A percentile compares a stretch with the other conserved stretches of the same genome.
Conservation (phyloP, 2,329 filamentous ascomycete genomes). For the Alternaria ethzedia region DNA sequence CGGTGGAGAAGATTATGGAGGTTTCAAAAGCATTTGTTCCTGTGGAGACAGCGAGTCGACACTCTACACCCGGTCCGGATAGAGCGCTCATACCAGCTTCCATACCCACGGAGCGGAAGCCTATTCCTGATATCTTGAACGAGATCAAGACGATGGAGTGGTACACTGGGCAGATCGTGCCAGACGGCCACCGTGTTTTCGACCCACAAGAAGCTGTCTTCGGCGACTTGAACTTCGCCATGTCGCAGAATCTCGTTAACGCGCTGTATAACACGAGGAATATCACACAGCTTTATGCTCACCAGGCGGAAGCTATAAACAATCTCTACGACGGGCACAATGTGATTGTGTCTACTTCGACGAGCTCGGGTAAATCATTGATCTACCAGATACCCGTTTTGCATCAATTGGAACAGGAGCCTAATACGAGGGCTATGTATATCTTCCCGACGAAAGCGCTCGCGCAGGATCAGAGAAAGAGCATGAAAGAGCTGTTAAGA, state of each 20-base stretch:
- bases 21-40: constrained; percentile 70
- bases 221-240: constrained; percentile 81
- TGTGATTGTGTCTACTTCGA: constrained; percentile 93
- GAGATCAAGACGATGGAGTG: constrained; percentile 83
- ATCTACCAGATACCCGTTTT: constrained; percentile 96
- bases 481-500: constrained; percentile 80
- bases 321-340: constrained; percentile 79
- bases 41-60: constrained; percentile 56
- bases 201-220: constrained; percentile 82
- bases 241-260: constrained; percentile 94
- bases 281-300: constrained; percentile 85
- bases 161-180: constrained; percentile 93
- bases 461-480: constrained; percentile 91
- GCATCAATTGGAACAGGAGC: constrained; percentile 80
- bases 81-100: constrained; percentile 64
- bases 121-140: constrained; percentile 81
- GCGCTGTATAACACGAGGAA: constrained; percentile 90
- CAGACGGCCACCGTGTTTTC: constrained; percentile 89
- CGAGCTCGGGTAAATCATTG: constrained; percentile 95
- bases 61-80: constrained; percentile 51
- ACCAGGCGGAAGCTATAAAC: constrained; percentile 95
- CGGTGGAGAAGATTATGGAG: constrained; percentile 68
- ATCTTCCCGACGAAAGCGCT: constrained; percentile 98
- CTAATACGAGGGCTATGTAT: constrained; percentile 84
- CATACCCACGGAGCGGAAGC: constrained; percentile 81